Percentiles rank a stretch among this genome's conserved stretches.
Conservation (phyloP, 306 rosid species). For the Vigna radiata region DNA sequence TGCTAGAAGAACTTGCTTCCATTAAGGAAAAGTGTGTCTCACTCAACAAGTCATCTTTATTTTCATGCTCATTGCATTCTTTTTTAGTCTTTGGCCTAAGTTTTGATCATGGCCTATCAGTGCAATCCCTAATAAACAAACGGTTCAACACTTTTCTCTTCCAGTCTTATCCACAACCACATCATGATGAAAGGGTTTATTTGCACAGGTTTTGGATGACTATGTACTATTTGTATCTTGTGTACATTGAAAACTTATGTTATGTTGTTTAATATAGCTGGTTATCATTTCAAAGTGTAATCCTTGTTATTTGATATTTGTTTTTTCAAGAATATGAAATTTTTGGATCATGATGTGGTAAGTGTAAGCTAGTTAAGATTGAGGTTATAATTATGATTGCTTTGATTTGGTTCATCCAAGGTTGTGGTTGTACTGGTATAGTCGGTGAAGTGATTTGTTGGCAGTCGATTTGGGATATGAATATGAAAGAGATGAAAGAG, state of each 20-base stretch:
- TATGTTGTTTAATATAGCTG: constrained; percentile 38
- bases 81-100: constrained; percentile 44
- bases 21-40: constrained; percentile 30
- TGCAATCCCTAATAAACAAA: constrained; percentile 35
- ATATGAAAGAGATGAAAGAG: too few species aligned
- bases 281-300: constrained; percentile 20
- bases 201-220: constrained; percentile 31
- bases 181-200: constrained; percentile 6
- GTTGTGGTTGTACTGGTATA: too few species aligned
- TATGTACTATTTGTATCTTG: constrained; percentile 46
- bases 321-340: neutral
- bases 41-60: constrained; percentile 13
- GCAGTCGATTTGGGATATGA: too few species aligned
- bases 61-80: constrained; percentile 44
- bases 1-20: constrained; percentile 25
- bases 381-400: too few species aligned
- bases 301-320: constrained; percentile 22
- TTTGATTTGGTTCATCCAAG: too few species aligned
- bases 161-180: neutral
- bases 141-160: constrained; percentile 33
- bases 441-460: too few species aligned
- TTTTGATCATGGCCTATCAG: constrained; percentile 53
- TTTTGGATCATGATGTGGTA: constrained; percentile 17
- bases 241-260: constrained; percentile 56
- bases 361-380: too few species aligned